Percentiles rank a stretch among this genome's conserved stretches.
phyloP scores from a whole-genome alignment of 805 yeast genomes.

The Starmerella davenportii region DNA sequence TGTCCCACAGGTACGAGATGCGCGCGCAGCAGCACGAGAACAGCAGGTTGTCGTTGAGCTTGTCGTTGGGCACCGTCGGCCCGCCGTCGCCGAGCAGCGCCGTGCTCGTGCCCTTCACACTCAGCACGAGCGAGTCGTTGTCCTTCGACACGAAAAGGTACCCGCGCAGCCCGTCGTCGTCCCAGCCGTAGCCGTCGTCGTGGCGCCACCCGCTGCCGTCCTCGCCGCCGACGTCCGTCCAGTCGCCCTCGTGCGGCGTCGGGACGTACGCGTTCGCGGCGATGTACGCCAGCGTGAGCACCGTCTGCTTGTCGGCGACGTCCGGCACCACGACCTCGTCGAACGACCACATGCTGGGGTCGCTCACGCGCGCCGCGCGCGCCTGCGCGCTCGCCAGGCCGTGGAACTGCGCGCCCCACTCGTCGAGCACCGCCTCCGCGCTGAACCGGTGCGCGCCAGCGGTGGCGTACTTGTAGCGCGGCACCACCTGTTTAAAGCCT shows the following conservation, averaged over 20 bases:
- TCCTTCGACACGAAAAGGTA: conserved; percentile 58
- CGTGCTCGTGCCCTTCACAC: conserved; percentile 85
- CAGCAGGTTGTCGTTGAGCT: conserved; percentile 66
- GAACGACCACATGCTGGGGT: conserved; percentile 45
- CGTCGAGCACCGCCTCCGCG: background rate
- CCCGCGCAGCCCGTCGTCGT: conserved; percentile 68
- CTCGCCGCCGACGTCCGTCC: conserved; percentile 47
- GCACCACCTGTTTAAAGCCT: background rate
- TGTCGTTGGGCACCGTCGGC: conserved; percentile 68
- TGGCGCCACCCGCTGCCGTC: conserved; percentile 32
- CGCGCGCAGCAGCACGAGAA: conserved; percentile 96
- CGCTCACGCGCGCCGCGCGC: conserved; percentile 11
- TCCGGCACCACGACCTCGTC: conserved; percentile 47
- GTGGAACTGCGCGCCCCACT: background rate
- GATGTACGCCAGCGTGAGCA: conserved; percentile 62
- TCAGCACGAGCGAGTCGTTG: conserved; percentile 46
- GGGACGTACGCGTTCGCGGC: conserved; percentile 82
- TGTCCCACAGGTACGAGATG: conserved; percentile 75
- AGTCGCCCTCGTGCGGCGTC: conserved; percentile 60
- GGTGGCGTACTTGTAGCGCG: background rate
- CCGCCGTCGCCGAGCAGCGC: conserved; percentile 36
- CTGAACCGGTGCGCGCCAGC: background rate
- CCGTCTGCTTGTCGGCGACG: conserved; percentile 51
- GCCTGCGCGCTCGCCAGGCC: background rate
- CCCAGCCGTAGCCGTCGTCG: conserved; percentile 67